Evolutionary conservation across 257 asterid genomes (phyloP).

Genomic region (Mentha longifolia): DNA sequence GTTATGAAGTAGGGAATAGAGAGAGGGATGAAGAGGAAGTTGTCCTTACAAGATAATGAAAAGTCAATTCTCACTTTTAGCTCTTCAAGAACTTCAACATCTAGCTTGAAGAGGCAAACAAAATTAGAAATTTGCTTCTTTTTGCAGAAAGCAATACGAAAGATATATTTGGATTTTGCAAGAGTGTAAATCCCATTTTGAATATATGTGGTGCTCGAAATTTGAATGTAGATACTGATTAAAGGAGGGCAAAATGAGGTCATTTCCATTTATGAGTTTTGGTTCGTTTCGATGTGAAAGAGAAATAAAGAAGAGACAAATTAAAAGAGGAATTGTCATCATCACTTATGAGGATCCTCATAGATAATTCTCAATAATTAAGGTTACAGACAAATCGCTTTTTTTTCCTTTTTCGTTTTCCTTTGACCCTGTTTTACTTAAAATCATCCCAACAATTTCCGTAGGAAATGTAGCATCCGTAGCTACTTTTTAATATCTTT

Average conservation of each 20-base stretch:
- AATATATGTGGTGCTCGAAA: conserved; percentile 32
- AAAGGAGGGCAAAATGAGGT: not conserved
- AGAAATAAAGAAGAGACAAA: not conserved
- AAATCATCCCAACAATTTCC: not conserved
- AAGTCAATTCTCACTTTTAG: conserved; percentile 42
- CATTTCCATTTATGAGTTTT: conserved; percentile 4
- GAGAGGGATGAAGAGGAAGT: conserved; percentile 7
- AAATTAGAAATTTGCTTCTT: not conserved
- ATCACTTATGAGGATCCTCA: not conserved
- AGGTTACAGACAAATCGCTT: not conserved
- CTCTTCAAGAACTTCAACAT: conserved; percentile 37
- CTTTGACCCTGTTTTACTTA: not conserved
- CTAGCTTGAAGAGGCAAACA: conserved; percentile 50
- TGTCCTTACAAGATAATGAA: conserved; percentile 51
- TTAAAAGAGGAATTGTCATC: not conserved
- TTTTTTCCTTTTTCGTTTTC: not conserved
- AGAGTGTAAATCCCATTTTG: conserved; percentile 4
- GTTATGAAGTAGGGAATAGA: not conserved
- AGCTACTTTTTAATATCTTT: not conserved
- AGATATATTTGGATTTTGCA: conserved; percentile 3
- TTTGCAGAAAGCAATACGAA: conserved; percentile 5
- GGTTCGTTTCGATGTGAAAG: not conserved
- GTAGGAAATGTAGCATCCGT: not conserved
- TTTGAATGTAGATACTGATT: not conserved
- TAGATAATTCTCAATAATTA: not conserved